Conservation (phyloP, 768 basidiomycete genomes). For the Termitomyces sp. region DNA sequence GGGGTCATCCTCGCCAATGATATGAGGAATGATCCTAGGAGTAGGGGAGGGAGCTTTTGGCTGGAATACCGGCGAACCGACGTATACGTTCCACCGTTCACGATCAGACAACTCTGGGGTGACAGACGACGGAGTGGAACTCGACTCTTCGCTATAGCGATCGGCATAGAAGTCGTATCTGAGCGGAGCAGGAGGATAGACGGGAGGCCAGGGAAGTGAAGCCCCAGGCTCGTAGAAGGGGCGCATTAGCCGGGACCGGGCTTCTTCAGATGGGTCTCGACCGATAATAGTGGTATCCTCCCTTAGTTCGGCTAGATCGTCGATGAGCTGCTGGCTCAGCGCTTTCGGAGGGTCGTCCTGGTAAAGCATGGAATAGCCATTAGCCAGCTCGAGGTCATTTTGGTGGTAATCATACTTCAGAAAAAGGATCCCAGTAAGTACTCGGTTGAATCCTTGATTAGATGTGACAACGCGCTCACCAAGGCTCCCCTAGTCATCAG, state of each 20-base stretch:
- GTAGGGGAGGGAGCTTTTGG: too few relatives aligned
- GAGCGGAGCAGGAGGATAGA: not conserved
- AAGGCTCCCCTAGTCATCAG: not conserved
- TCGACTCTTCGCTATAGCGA: not conserved
- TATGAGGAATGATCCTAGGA: not conserved
- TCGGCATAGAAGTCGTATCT: not conserved
- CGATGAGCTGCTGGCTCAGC: not conserved
- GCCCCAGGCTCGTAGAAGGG: not conserved
- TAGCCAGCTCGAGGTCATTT: not conserved
- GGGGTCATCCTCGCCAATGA: not conserved
- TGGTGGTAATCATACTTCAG: not conserved
- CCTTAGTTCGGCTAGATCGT: slow-evolving; percentile 5
- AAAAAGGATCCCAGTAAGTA: not conserved
- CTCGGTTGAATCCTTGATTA: not conserved
- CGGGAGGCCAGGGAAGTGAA: not conserved
- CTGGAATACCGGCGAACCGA: not conserved
- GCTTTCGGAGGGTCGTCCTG: not conserved
- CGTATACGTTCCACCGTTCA: not conserved
- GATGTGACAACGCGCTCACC: not conserved
- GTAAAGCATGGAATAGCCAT: not conserved
- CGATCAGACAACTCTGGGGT: not conserved
- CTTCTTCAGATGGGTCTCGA: not conserved
- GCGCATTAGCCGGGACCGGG: not conserved
- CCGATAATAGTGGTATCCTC: not conserved
- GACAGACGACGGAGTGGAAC: not conserved